A percentile compares a stretch with the other conserved stretches of the same genome.
phyloP scores from a whole-genome alignment of 2,329 filamentous ascomycete species.

The Neocatenulostroma microsporum region DNA sequence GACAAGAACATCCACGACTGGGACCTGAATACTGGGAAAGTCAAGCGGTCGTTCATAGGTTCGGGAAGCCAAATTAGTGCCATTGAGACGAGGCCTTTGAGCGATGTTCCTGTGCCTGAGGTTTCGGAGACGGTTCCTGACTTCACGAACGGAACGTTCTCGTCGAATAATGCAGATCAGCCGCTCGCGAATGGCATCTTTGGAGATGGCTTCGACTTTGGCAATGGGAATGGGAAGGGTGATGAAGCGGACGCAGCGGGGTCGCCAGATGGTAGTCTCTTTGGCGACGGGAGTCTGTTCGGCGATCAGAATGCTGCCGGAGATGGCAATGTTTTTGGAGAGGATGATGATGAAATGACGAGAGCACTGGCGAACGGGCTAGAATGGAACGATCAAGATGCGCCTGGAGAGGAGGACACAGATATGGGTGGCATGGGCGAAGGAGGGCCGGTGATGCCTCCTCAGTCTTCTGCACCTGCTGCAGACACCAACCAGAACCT shows the following conservation, averaged over 20 bases:
- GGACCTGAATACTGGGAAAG: conserved; percentile 81
- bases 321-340: conserved; percentile 52
- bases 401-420: conserved; percentile 29
- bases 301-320: conserved; percentile 54
- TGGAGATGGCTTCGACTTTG: conserved; percentile 28
- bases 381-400: conserved; percentile 32
- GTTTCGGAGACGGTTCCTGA: conserved; percentile 60
- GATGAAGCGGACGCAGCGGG: conserved; percentile 52
- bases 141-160: conserved; percentile 58
- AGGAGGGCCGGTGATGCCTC: conserved; percentile 35
- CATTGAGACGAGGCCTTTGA: conserved; percentile 75
- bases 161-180: conserved; percentile 61
- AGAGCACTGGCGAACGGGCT: conserved; percentile 57
- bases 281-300: conserved; percentile 75
- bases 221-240: conserved; percentile 21
- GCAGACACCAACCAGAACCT: no score
- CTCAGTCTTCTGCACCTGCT: no score
- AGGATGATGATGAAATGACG: conserved; percentile 79
- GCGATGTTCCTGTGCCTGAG: conserved; percentile 65
- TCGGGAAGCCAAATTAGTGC: conserved; percentile 78
- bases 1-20: conserved; percentile 91
- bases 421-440: conserved; percentile 39
- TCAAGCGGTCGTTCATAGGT: conserved; percentile 67
- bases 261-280: conserved; percentile 70
- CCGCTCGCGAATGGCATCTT: conserved; percentile 50